Evolutionary conservation across 257 asterid species (phyloP).

Genomic region (Nicotiana otophora): DNA sequence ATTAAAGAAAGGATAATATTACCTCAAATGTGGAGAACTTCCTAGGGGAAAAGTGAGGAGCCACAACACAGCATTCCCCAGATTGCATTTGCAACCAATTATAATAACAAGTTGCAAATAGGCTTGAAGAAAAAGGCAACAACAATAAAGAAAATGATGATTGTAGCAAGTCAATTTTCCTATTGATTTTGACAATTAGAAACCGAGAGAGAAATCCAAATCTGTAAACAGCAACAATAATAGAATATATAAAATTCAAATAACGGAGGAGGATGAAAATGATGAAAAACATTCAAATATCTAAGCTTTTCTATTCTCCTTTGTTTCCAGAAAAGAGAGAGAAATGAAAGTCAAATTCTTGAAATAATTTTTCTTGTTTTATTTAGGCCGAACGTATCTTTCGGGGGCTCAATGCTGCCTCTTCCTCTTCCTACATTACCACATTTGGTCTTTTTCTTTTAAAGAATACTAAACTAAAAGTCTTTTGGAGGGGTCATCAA

Average conservation of each 20-base stretch:
- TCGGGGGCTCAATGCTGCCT: background rate
- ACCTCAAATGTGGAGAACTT: conserved; percentile 42
- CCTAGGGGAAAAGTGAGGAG: conserved; percentile 32
- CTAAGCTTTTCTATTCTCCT: background rate
- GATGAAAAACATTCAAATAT: background rate
- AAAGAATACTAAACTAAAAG: background rate
- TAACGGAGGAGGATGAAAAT: background rate
- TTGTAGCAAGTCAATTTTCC: background rate
- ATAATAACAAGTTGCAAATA: conserved; percentile 6
- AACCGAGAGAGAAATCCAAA: background rate
- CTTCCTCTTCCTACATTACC: background rate
- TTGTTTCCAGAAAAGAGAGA: background rate
- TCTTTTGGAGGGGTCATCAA: too few relatives aligned
- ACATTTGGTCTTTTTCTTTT: background rate
- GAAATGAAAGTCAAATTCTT: background rate
- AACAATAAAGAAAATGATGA: background rate
- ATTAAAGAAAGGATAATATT: background rate
- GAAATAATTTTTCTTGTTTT: background rate
- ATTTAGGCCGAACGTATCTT: background rate
- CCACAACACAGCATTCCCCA: conserved; percentile 37
- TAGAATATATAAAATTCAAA: background rate
- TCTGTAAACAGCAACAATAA: too few relatives aligned
- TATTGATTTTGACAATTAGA: background rate
- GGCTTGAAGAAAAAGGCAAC: background rate
- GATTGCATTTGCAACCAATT: conserved; percentile 34